phyloP scores from a whole-genome alignment of 106 monocot species.

The Allium cepa region DNA sequence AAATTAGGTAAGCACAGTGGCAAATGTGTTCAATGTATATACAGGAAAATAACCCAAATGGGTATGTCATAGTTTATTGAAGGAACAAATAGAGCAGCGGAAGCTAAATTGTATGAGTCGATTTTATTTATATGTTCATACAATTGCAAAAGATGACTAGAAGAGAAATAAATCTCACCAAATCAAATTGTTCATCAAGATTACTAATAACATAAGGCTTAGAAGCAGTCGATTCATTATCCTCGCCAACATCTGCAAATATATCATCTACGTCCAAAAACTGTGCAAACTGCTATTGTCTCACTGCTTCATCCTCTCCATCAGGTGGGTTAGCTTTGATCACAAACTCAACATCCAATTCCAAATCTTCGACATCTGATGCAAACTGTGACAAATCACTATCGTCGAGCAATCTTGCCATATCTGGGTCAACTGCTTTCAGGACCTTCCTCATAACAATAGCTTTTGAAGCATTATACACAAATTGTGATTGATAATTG shows the following conservation, averaged over 20 bases:
- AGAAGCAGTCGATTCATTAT: slow-evolving; percentile 12
- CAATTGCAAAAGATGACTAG: neutral
- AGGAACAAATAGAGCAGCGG: too few relatives aligned
- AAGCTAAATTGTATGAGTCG: too few relatives aligned
- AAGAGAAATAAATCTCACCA: slow-evolving; percentile 34
- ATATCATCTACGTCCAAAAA: slow-evolving; percentile 3
- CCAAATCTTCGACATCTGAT: slow-evolving; percentile 83
- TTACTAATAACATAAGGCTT: slow-evolving; percentile 41
- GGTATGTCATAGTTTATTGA: too few relatives aligned
- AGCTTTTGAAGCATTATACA: slow-evolving; percentile 44
- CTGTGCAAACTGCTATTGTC: neutral
- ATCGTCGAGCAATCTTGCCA: slow-evolving; percentile 63
- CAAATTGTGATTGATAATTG: slow-evolving; percentile 8
- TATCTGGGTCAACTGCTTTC: slow-evolving; percentile 66
- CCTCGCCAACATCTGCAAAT: slow-evolving; percentile 3
- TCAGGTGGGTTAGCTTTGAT: slow-evolving; percentile 50
- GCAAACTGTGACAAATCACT: slow-evolving; percentile 64
- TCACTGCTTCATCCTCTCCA: slow-evolving; percentile 19
- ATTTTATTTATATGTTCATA: neutral
- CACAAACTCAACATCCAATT: slow-evolving; percentile 94
- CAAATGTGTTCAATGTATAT: too few relatives aligned
- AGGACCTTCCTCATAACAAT: slow-evolving; percentile 48
- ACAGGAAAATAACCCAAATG: too few relatives aligned
- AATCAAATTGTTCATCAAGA: slow-evolving; percentile 81
- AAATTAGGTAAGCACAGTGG: too few relatives aligned